Percentiles rank a stretch among this genome's conserved stretches.
Evolutionary conservation across 768 basidiomycete species (phyloP).

Genomic region (Collybia sp.): DNA sequence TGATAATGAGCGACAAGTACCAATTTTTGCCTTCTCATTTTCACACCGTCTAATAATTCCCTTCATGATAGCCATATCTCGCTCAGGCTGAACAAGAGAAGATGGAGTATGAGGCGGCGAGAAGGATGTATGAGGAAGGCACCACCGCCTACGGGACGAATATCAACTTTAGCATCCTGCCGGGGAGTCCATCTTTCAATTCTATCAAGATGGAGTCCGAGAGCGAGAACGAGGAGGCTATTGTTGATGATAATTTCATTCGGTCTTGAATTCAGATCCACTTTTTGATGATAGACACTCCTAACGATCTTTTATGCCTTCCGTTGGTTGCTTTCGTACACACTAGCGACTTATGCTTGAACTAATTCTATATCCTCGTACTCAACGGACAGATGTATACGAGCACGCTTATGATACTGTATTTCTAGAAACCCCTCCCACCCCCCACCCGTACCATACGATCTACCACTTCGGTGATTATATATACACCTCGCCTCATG

Average conservation of each 20-base stretch:
- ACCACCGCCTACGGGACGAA: constrained; percentile 60
- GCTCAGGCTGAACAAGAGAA: constrained; percentile 95
- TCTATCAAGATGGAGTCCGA: constrained; percentile 61
- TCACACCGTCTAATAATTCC: constrained; percentile 3
- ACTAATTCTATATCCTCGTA: too few relatives aligned
- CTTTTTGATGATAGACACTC: neutral
- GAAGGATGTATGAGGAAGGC: constrained; percentile 85
- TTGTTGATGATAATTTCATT: constrained; percentile 43
- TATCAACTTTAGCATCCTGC: constrained; percentile 82
- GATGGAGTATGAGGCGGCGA: constrained; percentile 84
- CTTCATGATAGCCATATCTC: constrained; percentile 71
- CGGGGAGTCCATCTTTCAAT: constrained; percentile 61
- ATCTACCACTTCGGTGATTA: constrained; percentile 1
- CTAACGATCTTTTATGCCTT: constrained; percentile 28
- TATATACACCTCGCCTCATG: constrained; percentile 3
- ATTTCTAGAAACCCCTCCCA: constrained; percentile 24
- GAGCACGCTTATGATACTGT: constrained; percentile 11
- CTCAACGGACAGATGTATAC: too few relatives aligned
- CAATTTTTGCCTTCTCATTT: constrained; percentile 15
- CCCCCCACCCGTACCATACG: neutral
- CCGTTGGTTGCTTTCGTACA: constrained; percentile 1
- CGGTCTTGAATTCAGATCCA: constrained; percentile 19
- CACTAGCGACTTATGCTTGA: too few relatives aligned
- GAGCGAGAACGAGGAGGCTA: constrained; percentile 64
- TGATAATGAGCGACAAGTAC: constrained; percentile 88